Evolutionary conservation across 352 stramenopile genomes (phyloP).

Genomic region (Aphanomyces stellatus): DNA sequence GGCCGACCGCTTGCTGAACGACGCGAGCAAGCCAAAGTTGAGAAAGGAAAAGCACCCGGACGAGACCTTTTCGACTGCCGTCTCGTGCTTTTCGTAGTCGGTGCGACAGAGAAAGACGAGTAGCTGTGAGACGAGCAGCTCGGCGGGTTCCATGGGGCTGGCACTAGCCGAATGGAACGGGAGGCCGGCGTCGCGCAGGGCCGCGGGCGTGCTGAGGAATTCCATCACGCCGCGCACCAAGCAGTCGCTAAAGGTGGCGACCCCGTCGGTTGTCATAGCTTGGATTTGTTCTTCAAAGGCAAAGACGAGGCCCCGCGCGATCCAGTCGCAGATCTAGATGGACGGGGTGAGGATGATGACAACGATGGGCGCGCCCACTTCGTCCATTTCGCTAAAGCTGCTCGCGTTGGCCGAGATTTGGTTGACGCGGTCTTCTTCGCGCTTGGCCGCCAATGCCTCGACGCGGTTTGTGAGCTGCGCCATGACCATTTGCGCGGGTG

Average conservation of each 20-base stretch:
- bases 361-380: conserved; percentile 12
- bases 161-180: not conserved
- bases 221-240: conserved; percentile 17
- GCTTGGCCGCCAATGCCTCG: conserved; percentile 7
- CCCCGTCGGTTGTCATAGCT: conserved; percentile 13
- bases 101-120: conserved; percentile 8
- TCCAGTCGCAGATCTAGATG: conserved; percentile 16
- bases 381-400: conserved; percentile 21
- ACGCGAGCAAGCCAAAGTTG: conserved; percentile 11
- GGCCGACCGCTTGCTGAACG: not conserved
- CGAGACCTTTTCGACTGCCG: not conserved
- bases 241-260: conserved; percentile 10
- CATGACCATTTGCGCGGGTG: conserved; percentile 13
- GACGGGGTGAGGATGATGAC: not conserved
- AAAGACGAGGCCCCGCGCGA: conserved; percentile 13
- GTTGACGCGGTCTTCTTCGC: conserved; percentile 16
- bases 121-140: conserved; percentile 6
- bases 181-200: not conserved
- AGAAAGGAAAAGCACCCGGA: conserved; percentile 14
- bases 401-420: conserved; percentile 15
- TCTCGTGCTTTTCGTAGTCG: conserved; percentile 9
- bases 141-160: not conserved
- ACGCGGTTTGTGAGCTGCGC: conserved; percentile 8
- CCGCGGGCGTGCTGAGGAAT: conserved; percentile 15
- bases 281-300: conserved; percentile 18